These are phyloP conservation scores for Ceratocystis variospora DNA, from an alignment of 2,329 filamentous ascomycete genomes.

Conservation along the genomic window DNA sequence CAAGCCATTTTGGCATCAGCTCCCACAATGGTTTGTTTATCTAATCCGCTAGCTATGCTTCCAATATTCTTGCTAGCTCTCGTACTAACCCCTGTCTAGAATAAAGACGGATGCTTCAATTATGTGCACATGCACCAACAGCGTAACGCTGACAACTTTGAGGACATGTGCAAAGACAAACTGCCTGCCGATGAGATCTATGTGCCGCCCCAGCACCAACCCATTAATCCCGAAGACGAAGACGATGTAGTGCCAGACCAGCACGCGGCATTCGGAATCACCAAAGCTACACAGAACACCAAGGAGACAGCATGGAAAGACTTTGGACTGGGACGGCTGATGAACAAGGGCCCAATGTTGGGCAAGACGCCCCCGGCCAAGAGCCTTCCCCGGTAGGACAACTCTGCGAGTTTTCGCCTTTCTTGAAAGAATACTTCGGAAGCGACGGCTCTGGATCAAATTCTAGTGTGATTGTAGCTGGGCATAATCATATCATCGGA, in stretches of 20 bases:
- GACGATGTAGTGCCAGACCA: constrained; percentile 81
- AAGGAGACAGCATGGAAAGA: constrained; percentile 68
- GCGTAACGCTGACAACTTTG: constrained; percentile 64
- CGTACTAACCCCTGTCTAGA: constrained; percentile 29
- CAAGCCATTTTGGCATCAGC: not conserved
- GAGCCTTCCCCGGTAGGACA: constrained; percentile 22
- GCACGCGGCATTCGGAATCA: constrained; percentile 76
- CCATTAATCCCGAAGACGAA: constrained; percentile 75
- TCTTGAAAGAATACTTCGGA: not conserved
- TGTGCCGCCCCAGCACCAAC: constrained; percentile 66
- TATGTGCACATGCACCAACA: constrained; percentile 61
- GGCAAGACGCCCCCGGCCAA: constrained; percentile 21
- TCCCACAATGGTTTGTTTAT: not conserved
- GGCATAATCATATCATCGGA: not conserved
- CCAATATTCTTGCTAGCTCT: not conserved
- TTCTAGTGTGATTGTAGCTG: not conserved
- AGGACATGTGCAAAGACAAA: constrained; percentile 58
- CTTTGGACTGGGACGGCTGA: constrained; percentile 55
- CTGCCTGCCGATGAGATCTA: constrained; percentile 68
- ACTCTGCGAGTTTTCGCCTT: not conserved
- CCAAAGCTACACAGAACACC: constrained; percentile 59
- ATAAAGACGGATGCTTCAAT: constrained; percentile 63
- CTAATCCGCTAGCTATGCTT: too few species aligned
- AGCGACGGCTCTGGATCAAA: not conserved
- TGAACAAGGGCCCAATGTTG: constrained; percentile 44